phyloP scores from a whole-genome alignment of 2,329 filamentous ascomycete species.

The Fusarium stilboides region DNA sequence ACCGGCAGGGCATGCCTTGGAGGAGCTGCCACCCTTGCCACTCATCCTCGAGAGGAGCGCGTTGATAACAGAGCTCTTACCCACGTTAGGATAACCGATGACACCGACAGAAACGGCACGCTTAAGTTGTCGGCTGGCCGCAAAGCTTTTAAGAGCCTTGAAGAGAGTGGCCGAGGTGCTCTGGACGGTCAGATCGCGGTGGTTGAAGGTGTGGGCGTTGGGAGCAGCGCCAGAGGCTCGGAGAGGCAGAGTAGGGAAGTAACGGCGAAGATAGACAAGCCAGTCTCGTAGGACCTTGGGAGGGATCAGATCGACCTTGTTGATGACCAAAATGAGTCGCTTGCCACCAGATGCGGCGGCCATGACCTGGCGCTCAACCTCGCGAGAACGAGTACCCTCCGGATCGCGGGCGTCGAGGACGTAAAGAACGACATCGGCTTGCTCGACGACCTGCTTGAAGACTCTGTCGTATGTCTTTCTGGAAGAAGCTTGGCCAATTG shows the following conservation, averaged over 20 bases:
- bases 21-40: conserved; percentile 70
- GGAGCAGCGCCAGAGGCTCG: conserved; percentile 86
- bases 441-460: conserved; percentile 92
- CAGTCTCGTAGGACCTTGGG: conserved; percentile 85
- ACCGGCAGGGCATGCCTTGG: conserved; percentile 84
- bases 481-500: conserved; percentile 73
- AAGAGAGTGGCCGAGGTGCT: conserved; percentile 89
- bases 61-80: conserved; percentile 97
- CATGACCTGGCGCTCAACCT: conserved; percentile 93
- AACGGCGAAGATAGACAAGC: conserved; percentile 87
- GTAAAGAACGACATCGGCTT: conserved; percentile 92
- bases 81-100: conserved; percentile 96
- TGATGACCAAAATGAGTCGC: conserved; percentile 89
- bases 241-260: conserved; percentile 91
- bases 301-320: conserved; percentile 95
- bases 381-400: conserved; percentile 89
- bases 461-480: conserved; percentile 94
- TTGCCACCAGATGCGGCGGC: conserved; percentile 87
- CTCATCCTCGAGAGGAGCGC: conserved; percentile 85
- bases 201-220: conserved; percentile 92
- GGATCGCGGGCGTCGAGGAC: conserved; percentile 94
- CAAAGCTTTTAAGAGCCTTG: conserved; percentile 90
- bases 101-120: conserved; percentile 92
- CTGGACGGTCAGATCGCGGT: conserved; percentile 89
- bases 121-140: conserved; percentile 86